Evolutionary conservation across 257 asterid species (phyloP).

Genomic region (Salvia rosmarinus): DNA sequence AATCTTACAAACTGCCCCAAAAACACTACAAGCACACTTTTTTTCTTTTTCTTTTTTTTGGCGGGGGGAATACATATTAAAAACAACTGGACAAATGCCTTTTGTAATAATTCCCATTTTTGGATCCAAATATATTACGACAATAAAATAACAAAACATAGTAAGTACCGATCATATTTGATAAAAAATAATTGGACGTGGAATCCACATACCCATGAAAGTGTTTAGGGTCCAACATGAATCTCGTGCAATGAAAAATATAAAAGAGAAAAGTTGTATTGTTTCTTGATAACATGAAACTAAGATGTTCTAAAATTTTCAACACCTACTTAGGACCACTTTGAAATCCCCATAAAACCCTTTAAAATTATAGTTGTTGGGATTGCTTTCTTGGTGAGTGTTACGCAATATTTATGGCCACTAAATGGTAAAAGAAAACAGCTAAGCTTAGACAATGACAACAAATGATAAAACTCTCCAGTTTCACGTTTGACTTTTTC

Average conservation of each 20-base stretch:
- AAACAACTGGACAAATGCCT: too few relatives aligned
- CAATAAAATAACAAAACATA: too few relatives aligned
- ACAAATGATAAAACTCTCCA: conserved; percentile 32
- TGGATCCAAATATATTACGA: neutral
- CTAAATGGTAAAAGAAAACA: conserved; percentile 52
- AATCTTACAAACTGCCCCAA: neutral
- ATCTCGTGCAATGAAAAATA: neutral
- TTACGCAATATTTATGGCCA: conserved; percentile 34
- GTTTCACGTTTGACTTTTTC: conserved; percentile 40
- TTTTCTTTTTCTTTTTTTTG: neutral
- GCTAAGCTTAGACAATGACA: conserved; percentile 56
- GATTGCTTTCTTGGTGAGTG: conserved; percentile 34
- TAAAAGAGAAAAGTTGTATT: neutral
- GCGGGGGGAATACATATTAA: too few relatives aligned
- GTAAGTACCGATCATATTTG: too few relatives aligned
- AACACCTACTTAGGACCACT: conserved; percentile 33
- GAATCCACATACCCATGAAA: neutral
- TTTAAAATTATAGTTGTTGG: conserved; percentile 42
- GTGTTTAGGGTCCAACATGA: neutral
- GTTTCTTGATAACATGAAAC: neutral
- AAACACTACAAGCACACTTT: neutral
- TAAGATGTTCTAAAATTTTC: neutral
- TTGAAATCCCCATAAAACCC: conserved; percentile 28
- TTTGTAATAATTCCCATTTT: neutral
- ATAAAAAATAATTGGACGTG: neutral